These are phyloP conservation scores for Paramecium tetraurelia DNA, from an alignment of 73 alveolate genomes.

Conservation along the genomic window DNA sequence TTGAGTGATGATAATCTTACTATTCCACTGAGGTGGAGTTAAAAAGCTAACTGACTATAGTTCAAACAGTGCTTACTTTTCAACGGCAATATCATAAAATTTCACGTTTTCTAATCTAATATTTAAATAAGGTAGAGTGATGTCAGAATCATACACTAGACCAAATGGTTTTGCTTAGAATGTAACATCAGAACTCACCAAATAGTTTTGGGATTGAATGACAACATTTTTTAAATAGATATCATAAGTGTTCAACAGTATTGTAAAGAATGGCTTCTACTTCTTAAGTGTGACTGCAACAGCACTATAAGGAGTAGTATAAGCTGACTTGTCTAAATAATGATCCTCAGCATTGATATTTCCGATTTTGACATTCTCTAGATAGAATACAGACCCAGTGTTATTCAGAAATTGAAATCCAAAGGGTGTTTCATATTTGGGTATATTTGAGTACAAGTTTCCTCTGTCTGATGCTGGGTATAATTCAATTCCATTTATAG, in stretches of 20 bases:
- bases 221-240: background rate
- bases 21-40: slow-evolving; percentile 27
- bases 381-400: background rate
- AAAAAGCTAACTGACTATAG: background rate
- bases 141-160: background rate
- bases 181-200: background rate
- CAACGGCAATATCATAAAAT: slow-evolving; percentile 15
- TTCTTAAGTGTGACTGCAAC: background rate
- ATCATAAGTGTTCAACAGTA: background rate
- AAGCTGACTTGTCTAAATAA: background rate
- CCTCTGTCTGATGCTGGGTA: background rate
- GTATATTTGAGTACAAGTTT: background rate
- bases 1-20: background rate
- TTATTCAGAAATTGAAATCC: background rate
- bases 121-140: background rate
- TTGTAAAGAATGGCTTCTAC: background rate
- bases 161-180: background rate
- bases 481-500: background rate
- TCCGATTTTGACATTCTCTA: background rate
- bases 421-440: background rate
- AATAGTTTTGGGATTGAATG: background rate
- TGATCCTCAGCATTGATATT: background rate
- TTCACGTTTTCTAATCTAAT: background rate
- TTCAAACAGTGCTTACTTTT: background rate
- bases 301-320: background rate